These are phyloP conservation scores for Colletotrichum orchidophilum DNA, from an alignment of 2,329 filamentous ascomycete species.

Conservation along the genomic window DNA sequence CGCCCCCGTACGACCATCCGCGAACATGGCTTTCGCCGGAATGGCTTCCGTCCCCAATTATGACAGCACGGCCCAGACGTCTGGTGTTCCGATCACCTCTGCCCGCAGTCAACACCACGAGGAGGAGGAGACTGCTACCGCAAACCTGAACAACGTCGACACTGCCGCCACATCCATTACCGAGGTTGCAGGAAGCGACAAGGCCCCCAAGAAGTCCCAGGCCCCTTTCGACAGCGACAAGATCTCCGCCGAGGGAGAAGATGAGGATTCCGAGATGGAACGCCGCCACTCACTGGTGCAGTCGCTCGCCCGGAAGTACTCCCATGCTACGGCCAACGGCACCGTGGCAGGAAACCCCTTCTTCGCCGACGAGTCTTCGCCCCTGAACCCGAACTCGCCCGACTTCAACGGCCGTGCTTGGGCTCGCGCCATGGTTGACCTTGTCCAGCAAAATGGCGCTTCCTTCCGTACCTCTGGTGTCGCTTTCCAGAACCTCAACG, in stretches of 20 bases:
- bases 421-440: slow-evolving; percentile 67
- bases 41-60: slow-evolving; percentile 53
- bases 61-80: slow-evolving; percentile 56
- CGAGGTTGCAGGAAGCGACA: slow-evolving; percentile 44
- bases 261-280: slow-evolving; percentile 55
- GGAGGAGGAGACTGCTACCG: slow-evolving; percentile 38
- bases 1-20: background rate
- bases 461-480: slow-evolving; percentile 70
- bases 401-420: slow-evolving; percentile 66
- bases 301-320: slow-evolving; percentile 65
- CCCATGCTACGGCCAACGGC: slow-evolving; percentile 53
- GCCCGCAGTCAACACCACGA: slow-evolving; percentile 40
- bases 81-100: slow-evolving; percentile 47
- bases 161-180: slow-evolving; percentile 50
- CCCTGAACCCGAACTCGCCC: slow-evolving; percentile 60
- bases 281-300: slow-evolving; percentile 64
- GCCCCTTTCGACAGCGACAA: slow-evolving; percentile 35
- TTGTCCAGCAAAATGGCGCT: slow-evolving; percentile 61
- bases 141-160: slow-evolving; percentile 40
- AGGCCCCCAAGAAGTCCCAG: slow-evolving; percentile 32
- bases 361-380: slow-evolving; percentile 58
- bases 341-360: slow-evolving; percentile 59
- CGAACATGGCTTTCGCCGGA: slow-evolving; percentile 53
- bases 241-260: slow-evolving; percentile 45
- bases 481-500: slow-evolving; percentile 73